Conservation (phyloP, 2,329 filamentous ascomycete genomes). For the Colletotrichum echinochloae region DNA sequence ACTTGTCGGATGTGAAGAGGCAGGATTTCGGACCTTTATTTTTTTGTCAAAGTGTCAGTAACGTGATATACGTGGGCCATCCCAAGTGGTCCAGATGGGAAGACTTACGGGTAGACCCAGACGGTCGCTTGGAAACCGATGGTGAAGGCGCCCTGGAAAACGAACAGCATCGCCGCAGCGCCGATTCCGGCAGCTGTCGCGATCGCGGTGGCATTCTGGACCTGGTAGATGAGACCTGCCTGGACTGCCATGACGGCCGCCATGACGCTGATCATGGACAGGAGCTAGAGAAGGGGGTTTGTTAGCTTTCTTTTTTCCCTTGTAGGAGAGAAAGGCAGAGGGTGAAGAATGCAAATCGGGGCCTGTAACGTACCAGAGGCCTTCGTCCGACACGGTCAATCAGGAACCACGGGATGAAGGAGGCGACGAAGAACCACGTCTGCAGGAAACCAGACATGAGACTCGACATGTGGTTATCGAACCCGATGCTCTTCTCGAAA, state of each 20-base stretch:
- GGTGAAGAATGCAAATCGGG: no score
- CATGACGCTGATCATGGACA: slow-evolving; percentile 57
- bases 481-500: slow-evolving; percentile 58
- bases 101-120: slow-evolving; percentile 49
- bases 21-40: slow-evolving; percentile 49
- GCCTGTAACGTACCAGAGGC: slow-evolving; percentile 7
- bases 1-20: slow-evolving; percentile 48
- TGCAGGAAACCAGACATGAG: slow-evolving; percentile 66
- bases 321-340: neutral
- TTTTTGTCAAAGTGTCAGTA: neutral
- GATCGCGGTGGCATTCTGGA: slow-evolving; percentile 50
- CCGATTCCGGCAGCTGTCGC: slow-evolving; percentile 51
- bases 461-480: slow-evolving; percentile 57
- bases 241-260: slow-evolving; percentile 56
- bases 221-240: slow-evolving; percentile 55
- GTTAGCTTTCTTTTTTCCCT: neutral
- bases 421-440: slow-evolving; percentile 57
- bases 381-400: slow-evolving; percentile 60
- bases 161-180: slow-evolving; percentile 55
- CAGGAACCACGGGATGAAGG: slow-evolving; percentile 59
- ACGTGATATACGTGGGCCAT: neutral
- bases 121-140: slow-evolving; percentile 53
- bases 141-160: slow-evolving; percentile 56
- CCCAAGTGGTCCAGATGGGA: neutral
- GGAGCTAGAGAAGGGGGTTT: slow-evolving; percentile 42